Percentiles rank a stretch among this genome's conserved stretches.
Evolutionary conservation across 345 rosid genomes (phyloP).

Genomic region (Brassica rapa): DNA sequence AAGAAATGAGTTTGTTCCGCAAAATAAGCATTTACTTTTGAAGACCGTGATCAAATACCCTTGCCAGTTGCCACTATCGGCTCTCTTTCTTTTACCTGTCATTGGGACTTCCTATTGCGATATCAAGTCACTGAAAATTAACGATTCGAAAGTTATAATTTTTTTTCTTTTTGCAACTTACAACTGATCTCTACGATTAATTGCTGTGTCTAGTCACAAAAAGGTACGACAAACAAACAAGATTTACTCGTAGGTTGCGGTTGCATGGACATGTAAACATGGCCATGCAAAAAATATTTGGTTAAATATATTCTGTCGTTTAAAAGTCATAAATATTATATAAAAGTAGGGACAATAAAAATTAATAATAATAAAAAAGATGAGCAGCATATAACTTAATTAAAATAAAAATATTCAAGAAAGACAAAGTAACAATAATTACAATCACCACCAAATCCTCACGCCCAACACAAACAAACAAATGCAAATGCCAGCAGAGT

Average conservation of each 20-base stretch:
- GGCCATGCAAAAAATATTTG: neutral
- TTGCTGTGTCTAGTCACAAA: neutral
- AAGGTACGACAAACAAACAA: neutral
- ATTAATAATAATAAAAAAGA: neutral
- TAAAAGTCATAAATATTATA: neutral
- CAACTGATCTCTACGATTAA: neutral
- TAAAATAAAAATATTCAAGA: neutral
- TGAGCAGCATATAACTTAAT: neutral
- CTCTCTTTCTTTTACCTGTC: neutral
- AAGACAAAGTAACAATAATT: constrained; percentile 30
- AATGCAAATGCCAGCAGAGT: constrained; percentile 27
- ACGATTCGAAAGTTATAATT: no score
- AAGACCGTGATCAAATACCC: neutral
- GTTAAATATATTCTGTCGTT: neutral
- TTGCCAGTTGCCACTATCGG: neutral
- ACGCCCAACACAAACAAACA: constrained; percentile 36
- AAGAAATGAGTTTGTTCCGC: neutral
- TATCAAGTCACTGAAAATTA: neutral
- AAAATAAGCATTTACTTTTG: neutral
- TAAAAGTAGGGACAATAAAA: neutral
- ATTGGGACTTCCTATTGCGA: neutral
- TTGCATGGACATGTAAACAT: neutral
- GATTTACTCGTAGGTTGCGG: neutral
- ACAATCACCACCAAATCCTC: constrained; percentile 35
- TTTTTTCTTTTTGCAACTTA: neutral